A percentile compares a stretch with the other conserved stretches of the same genome.
Conservation (phyloP, 805 yeast genomes). For the Cyberlindnera maclurae region DNA sequence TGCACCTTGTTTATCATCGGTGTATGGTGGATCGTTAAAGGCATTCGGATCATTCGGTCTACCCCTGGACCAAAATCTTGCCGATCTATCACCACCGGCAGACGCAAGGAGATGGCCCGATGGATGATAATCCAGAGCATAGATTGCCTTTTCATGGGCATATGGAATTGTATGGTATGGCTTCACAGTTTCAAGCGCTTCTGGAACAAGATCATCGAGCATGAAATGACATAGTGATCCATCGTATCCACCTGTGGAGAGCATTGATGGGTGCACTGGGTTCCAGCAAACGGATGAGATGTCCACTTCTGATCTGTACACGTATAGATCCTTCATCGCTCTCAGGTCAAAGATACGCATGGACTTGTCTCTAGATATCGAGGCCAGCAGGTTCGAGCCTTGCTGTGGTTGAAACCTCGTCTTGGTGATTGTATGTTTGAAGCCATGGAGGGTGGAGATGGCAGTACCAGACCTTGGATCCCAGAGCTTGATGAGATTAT, state of each 20-base stretch:
- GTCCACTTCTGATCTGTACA: constrained; percentile 78
- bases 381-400: constrained; percentile 70
- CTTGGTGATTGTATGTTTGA: constrained; percentile 88
- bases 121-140: constrained; percentile 88
- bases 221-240: constrained; percentile 79
- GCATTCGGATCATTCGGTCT: constrained; percentile 84
- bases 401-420: constrained; percentile 73
- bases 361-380: constrained; percentile 84
- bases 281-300: constrained; percentile 88
- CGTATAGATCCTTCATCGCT: constrained; percentile 68
- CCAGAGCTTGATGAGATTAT: constrained; percentile 89
- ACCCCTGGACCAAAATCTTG: constrained; percentile 91
- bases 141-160: constrained; percentile 92
- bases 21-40: constrained; percentile 75
- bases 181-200: constrained; percentile 30
- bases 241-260: constrained; percentile 83
- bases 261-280: constrained; percentile 72
- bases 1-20: constrained; percentile 52
- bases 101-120: constrained; percentile 86
- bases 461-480: constrained; percentile 82
- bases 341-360: constrained; percentile 84
- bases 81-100: constrained; percentile 90
- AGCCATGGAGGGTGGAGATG: constrained; percentile 78
- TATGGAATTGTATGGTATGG: constrained; percentile 66
- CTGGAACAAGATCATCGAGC: constrained; percentile 38